These are phyloP conservation scores for Ustulina deusta DNA, from an alignment of 2,329 filamentous ascomycete species.

Conservation along the genomic window DNA sequence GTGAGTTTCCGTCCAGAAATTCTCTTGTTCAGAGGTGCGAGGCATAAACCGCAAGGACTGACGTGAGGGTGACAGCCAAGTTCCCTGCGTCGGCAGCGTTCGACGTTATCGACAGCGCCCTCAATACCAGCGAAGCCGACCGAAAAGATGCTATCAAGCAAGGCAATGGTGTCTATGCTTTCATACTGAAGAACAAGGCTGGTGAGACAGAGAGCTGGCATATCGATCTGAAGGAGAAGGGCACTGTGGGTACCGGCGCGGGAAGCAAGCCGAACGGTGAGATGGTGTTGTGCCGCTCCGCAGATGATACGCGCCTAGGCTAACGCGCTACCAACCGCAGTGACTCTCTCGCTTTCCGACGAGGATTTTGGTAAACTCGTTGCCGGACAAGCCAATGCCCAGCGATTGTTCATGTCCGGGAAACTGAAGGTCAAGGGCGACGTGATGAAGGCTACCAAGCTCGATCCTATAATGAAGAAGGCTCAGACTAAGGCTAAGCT, in stretches of 20 bases:
- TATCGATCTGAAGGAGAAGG: conserved; percentile 93
- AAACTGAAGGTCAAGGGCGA: conserved; percentile 99
- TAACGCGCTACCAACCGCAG: conserved; percentile 57
- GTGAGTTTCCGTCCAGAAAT: conserved; percentile 58
- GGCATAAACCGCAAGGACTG: conserved; percentile 12
- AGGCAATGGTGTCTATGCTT: conserved; percentile 87
- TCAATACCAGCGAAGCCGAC: conserved; percentile 76
- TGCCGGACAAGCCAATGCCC: conserved; percentile 89
- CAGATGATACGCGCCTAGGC: conserved; percentile 3
- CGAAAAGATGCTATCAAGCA: conserved; percentile 88
- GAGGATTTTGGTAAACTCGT: conserved; percentile 88
- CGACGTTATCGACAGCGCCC: conserved; percentile 82
- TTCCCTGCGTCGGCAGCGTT: conserved; percentile 94
- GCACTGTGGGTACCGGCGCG: conserved; percentile 81
- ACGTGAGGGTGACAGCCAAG: conserved; percentile 64
- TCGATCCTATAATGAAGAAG: conserved; percentile 93
- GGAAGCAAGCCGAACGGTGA: conserved; percentile 86
- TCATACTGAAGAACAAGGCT: conserved; percentile 88
- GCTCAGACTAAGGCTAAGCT: conserved; percentile 87
- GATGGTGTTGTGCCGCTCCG: conserved; percentile 44
- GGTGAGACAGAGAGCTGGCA: conserved; percentile 90
- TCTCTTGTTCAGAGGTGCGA: conserved; percentile 15
- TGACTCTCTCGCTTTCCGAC: conserved; percentile 87
- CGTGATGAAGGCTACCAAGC: conserved; percentile 98
- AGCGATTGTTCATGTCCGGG: conserved; percentile 96